Conservation (phyloP, 495 filamentous ascomycete genomes). For the Clohesyomyces aquaticus region DNA sequence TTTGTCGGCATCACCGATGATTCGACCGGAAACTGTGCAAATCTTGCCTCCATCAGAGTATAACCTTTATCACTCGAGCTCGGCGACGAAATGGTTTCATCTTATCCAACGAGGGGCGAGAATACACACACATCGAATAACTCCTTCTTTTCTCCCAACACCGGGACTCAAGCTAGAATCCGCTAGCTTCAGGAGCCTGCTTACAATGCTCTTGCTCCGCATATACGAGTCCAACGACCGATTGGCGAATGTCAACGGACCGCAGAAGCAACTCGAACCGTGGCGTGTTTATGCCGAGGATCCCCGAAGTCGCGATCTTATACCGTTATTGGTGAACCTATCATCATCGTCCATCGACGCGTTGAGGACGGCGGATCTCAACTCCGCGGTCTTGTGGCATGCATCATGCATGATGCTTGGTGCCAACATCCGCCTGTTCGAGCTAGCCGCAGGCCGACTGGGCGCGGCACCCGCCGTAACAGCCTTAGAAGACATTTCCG, state of each 20-base stretch:
- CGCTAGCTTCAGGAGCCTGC: constrained; percentile 25
- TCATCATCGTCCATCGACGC: constrained; percentile 36
- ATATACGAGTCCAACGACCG: constrained; percentile 36
- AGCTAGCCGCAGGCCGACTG: constrained; percentile 54
- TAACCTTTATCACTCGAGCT: constrained; percentile 53
- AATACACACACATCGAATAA: constrained; percentile 29
- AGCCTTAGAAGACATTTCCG: constrained; percentile 55
- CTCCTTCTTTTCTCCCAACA: constrained; percentile 31
- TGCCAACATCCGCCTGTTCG: constrained; percentile 57
- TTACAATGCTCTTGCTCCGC: constrained; percentile 29
- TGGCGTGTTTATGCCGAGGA: constrained; percentile 34
- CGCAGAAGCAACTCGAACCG: constrained; percentile 31
- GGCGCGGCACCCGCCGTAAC: constrained; percentile 53
- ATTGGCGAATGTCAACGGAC: constrained; percentile 24
- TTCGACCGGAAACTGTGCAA: constrained; percentile 54
- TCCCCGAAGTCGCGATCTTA: constrained; percentile 34
- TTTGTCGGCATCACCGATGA: constrained; percentile 55
- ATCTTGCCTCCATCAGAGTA: constrained; percentile 55
- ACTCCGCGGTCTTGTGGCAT: constrained; percentile 56
- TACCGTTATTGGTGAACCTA: constrained; percentile 34
- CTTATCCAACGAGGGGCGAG: constrained; percentile 44
- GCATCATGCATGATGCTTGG: constrained; percentile 59
- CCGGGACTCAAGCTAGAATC: constrained; percentile 32
- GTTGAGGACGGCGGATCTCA: constrained; percentile 39
- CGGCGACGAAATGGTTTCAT: constrained; percentile 55